These are phyloP conservation scores for Calocybe cyanea DNA, from an alignment of 768 basidiomycete genomes.

Conservation along the genomic window DNA sequence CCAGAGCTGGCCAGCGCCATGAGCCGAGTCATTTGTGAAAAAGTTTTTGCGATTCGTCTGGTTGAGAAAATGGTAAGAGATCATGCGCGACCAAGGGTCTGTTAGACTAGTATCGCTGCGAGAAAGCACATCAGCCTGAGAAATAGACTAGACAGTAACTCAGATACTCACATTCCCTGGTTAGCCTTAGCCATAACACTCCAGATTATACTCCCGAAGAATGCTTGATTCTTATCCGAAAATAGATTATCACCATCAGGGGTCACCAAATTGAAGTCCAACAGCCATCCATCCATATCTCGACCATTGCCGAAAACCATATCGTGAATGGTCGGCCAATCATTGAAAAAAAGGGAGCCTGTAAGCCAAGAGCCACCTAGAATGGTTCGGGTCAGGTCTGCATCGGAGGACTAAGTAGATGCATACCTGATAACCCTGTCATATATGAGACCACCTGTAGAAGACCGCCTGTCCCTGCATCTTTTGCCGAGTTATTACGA, in stretches of 20 bases:
- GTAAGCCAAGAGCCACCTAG: constrained; percentile 67
- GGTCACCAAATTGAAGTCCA: constrained; percentile 52
- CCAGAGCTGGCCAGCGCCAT: constrained; percentile 75
- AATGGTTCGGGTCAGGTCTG: not conserved
- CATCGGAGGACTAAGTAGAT: not conserved
- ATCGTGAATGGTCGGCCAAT: constrained; percentile 54
- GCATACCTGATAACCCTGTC: constrained; percentile 58
- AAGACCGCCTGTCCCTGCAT: constrained; percentile 61
- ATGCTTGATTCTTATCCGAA: constrained; percentile 43
- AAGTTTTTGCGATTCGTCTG: constrained; percentile 57
- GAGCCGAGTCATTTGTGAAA: constrained; percentile 52
- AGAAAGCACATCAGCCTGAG: not conserved
- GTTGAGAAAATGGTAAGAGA: constrained; percentile 73
- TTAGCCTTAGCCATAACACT: constrained; percentile 55
- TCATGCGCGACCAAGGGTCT: constrained; percentile 61
- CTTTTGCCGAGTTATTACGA: constrained; percentile 53
- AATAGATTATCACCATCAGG: constrained; percentile 49
- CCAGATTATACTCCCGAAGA: constrained; percentile 50
- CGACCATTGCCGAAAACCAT: constrained; percentile 56
- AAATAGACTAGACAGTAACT: not conserved
- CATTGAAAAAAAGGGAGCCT: constrained; percentile 59
- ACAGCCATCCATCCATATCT: constrained; percentile 48
- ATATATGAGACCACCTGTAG: constrained; percentile 71
- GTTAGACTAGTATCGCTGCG: constrained; percentile 59
- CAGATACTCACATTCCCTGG: constrained; percentile 45